Conservation (phyloP, 2,329 filamentous ascomycete species). For the Fusarium dimerum region DNA sequence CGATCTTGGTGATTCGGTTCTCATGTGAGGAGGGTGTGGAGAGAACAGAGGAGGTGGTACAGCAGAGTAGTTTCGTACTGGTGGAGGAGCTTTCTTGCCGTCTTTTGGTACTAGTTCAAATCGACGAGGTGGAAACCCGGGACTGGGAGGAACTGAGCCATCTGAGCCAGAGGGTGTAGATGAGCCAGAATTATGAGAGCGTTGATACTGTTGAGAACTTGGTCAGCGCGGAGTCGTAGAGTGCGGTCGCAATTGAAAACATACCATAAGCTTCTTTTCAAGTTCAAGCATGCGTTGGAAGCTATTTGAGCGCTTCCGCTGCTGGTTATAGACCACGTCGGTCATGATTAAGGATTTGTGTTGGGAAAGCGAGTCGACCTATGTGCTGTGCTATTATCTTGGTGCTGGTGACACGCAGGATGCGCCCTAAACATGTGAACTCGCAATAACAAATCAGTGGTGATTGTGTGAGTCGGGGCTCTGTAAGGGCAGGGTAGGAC, state of each 20-base stretch:
- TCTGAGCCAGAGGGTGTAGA: slow-evolving; percentile 17
- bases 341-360: slow-evolving; percentile 15
- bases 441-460: slow-evolving; percentile 7
- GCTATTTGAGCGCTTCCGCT: slow-evolving; percentile 42
- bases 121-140: slow-evolving; percentile 23
- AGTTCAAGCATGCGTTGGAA: slow-evolving; percentile 62
- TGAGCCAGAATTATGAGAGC: slow-evolving; percentile 18
- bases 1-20: slow-evolving; percentile 13
- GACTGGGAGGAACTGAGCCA: slow-evolving; percentile 22
- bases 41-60: slow-evolving; percentile 23
- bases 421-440: slow-evolving; percentile 15
- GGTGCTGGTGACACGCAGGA: slow-evolving; percentile 7
- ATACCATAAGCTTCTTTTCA: slow-evolving; percentile 60
- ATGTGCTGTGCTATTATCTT: not conserved
- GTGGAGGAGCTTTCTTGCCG: slow-evolving; percentile 21
- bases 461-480: slow-evolving; percentile 3
- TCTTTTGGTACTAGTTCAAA: slow-evolving; percentile 30
- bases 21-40: slow-evolving; percentile 8
- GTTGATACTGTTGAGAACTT: slow-evolving; percentile 12
- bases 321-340: slow-evolving; percentile 15
- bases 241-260: slow-evolving; percentile 12
- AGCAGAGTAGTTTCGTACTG: slow-evolving; percentile 27
- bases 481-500: slow-evolving; percentile 12
- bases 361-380: slow-evolving; percentile 15
- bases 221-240: not conserved